Base-by-base conservation (phyloP, 495 filamentous ascomycete species). In the Astrothelium macrocarpum region DNA sequence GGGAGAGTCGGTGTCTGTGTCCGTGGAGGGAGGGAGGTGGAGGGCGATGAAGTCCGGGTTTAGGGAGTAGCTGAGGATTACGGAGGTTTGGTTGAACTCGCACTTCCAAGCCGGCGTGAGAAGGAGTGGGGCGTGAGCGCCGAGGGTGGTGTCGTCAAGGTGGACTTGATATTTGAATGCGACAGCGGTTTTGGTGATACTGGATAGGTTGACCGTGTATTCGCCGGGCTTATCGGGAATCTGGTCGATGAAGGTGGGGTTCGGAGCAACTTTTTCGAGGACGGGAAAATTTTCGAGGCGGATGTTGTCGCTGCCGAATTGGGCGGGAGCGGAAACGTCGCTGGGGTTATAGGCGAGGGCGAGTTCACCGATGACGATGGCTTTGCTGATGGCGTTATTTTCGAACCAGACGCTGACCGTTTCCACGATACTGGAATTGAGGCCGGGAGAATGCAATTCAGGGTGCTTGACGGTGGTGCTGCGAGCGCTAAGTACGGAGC, bases 131-230 rank as follows among this genome's bases (percentile, higher is more conserved):
- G 87, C 85, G 69, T 89, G 88, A n/a, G 84, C 71, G 29, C 82
- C 78, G 16, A 84, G 75, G 61, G 83, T 83, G 20, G 76, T 65
- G 53, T 80, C 80, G 32, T 94, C 87, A 32, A 91, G 72, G 67
- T 96, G 90, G n/a, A 96, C 78, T 73, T 93, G 89, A 72, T 97
- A 98, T 65, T 93, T 96, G 78, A 98, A 98, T 32, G 90, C 94
- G 2, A 94, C 86, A 0, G 88, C 81, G 12, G 89, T 86, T 62
- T 84, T 87, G 58, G 83, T 79, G 61, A 96, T 82, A 66, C 82
- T 86, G 10, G 84, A 78, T 1, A 90, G 73, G 66, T 89, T 83
- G 49, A 97, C 76, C 3, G 78, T 81, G 75, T 96, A 99, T 70
- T 94, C 88, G 53, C 93, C 94, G 10, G 88, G 79, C 62, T 81